A percentile compares a stretch with the other conserved stretches of the same genome.
These are phyloP conservation scores for Mucor sp. DNA, from an alignment of 371 early-diverging fungal species.

Conservation along the genomic window DNA sequence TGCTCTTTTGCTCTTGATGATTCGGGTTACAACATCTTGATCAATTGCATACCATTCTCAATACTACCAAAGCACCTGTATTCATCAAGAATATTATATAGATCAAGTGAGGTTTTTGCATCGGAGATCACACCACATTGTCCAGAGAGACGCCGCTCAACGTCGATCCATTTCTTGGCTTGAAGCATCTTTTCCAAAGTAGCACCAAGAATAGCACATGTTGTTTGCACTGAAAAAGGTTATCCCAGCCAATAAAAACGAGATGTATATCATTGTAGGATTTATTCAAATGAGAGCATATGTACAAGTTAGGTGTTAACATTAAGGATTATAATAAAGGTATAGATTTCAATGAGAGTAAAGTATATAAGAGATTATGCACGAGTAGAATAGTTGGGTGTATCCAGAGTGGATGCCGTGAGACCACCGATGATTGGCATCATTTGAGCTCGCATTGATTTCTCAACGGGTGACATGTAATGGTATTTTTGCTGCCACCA, in stretches of 20 bases:
- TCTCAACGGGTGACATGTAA: background rate
- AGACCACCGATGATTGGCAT: constrained; percentile 12
- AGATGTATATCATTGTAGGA: background rate
- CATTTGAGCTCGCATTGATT: background rate
- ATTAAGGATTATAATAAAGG: background rate
- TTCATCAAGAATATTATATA: background rate
- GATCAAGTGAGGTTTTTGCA: background rate
- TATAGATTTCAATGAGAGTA: background rate
- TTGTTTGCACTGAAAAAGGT: background rate
- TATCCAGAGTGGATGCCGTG: background rate
- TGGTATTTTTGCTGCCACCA: constrained; percentile 8
- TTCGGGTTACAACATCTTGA: background rate
- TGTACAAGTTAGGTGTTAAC: background rate
- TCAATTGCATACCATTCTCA: too few species aligned
- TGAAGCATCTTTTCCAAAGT: background rate
- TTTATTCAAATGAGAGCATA: background rate
- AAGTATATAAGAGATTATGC: background rate
- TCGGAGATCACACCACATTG: background rate
- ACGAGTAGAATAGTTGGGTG: background rate
- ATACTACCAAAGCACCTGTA: too few species aligned
- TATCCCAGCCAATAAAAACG: background rate
- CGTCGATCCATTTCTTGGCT: background rate
- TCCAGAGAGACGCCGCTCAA: background rate
- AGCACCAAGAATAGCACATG: background rate
- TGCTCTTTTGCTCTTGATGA: background rate